Evolutionary conservation across 257 asterid species (phyloP).

Genomic region (Solanum sejunctum): DNA sequence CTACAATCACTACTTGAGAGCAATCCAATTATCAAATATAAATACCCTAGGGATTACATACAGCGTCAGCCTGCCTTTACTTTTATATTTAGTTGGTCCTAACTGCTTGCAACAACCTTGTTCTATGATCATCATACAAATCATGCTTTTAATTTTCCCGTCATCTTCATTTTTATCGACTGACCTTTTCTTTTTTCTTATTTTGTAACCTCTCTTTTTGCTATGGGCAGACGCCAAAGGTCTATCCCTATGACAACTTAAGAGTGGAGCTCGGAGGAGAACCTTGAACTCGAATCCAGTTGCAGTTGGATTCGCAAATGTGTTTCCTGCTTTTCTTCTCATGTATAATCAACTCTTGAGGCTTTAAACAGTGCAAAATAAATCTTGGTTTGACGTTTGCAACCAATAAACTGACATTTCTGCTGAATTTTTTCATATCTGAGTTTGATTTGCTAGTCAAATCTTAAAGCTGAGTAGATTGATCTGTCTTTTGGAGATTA

Average conservation of each 20-base stretch:
- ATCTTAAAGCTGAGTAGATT: not conserved
- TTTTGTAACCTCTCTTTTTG: not conserved
- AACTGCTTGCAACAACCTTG: not conserved
- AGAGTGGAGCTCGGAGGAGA: constrained; percentile 88
- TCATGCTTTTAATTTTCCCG: not conserved
- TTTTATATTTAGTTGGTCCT: not conserved
- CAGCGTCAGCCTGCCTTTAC: not conserved
- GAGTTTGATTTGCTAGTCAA: not conserved
- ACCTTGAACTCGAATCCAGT: constrained; percentile 16
- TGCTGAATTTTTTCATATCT: not conserved
- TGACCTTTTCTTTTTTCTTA: not conserved
- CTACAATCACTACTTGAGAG: not conserved
- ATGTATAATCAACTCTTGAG: not conserved
- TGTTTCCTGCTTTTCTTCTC: not conserved
- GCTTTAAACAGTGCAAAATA: constrained; percentile 1
- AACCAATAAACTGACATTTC: not conserved
- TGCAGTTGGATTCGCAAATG: not conserved
- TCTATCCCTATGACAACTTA: constrained; percentile 71
- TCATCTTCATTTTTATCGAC: not conserved
- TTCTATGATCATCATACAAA: not conserved
- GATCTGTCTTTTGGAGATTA: not conserved
- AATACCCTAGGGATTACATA: not conserved
- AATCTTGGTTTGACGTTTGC: constrained; percentile 5
- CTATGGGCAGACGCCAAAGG: constrained; percentile 43
- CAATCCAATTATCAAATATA: not conserved